These are phyloP conservation scores for Cetradonia linearis DNA, from an alignment of 495 filamentous ascomycete genomes.

Conservation along the genomic window DNA sequence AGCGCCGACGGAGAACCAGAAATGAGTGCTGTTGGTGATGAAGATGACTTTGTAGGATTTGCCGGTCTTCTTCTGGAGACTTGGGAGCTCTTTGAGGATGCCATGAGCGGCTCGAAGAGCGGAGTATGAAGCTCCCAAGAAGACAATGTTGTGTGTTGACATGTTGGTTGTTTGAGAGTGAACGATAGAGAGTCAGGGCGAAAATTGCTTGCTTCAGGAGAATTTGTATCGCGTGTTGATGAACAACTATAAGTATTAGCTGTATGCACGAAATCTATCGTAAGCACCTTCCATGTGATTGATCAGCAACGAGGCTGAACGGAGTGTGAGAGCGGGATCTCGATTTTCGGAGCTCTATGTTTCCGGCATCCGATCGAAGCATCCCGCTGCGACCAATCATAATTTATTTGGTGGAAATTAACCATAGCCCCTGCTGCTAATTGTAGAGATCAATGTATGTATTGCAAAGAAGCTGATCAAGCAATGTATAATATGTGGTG, in stretches of 20 bases:
- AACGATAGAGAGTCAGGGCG: neutral
- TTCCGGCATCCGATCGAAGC: neutral
- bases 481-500: neutral
- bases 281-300: neutral
- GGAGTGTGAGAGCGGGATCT: neutral
- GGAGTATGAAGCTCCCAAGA: conserved; percentile 45
- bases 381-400: neutral
- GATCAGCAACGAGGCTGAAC: conserved; percentile 5
- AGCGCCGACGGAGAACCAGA: conserved; percentile 48
- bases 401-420: neutral
- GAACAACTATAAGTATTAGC: neutral
- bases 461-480: neutral
- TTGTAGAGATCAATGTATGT: neutral
- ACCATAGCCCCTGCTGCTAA: neutral
- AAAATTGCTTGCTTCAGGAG: neutral
- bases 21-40: conserved; percentile 39
- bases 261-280: neutral
- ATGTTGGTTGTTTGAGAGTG: conserved; percentile 4
- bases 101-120: conserved; percentile 44
- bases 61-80: conserved; percentile 22
- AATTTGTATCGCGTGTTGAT: neutral
- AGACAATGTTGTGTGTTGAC: conserved; percentile 34
- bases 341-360: neutral
- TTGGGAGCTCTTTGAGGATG: conserved; percentile 35
- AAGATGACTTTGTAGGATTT: conserved; percentile 31